Evolutionary conservation across 176 grass and related monocot genomes (phyloP).

Genomic region (Olyra latifolia): DNA sequence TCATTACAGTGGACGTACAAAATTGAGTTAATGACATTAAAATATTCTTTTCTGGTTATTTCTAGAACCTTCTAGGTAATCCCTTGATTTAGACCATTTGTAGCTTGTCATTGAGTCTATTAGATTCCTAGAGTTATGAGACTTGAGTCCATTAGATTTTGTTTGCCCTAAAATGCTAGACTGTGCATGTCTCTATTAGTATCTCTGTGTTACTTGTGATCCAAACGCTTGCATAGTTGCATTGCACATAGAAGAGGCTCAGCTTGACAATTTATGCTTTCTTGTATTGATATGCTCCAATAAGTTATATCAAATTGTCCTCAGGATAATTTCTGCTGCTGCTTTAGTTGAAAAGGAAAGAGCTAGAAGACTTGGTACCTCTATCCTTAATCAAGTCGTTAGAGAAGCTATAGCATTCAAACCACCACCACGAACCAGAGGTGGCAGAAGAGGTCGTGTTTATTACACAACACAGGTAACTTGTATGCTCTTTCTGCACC

Average conservation of each 20-base stretch:
- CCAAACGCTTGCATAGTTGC: not conserved
- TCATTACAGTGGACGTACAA: not conserved
- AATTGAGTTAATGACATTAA: not conserved
- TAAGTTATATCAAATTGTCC: not conserved
- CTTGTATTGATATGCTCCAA: not conserved
- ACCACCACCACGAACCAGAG: conserved; percentile 86
- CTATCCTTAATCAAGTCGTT: conserved; percentile 93
- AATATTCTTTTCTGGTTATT: not conserved
- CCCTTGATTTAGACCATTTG: not conserved
- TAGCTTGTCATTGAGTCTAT: conserved; percentile 9
- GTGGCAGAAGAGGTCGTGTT: conserved; percentile 79
- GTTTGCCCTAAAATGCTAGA: not conserved
- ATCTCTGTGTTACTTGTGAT: not conserved
- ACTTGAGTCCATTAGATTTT: not conserved
- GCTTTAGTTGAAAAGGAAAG: no score
- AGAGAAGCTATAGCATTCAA: conserved; percentile 93
- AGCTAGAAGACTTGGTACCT: conserved; percentile 38
- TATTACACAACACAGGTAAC: conserved; percentile 92
- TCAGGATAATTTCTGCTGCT: no score
- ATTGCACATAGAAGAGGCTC: not conserved
- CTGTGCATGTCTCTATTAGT: not conserved
- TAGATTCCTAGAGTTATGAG: not conserved
- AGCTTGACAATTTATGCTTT: not conserved
- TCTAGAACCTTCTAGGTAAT: not conserved
- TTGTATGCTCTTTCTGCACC: not conserved